Percentiles rank a stretch among this genome's conserved stretches.
Evolutionary conservation across 371 early-diverging fungal species (phyloP).

Genomic region (Mortierella sp.): DNA sequence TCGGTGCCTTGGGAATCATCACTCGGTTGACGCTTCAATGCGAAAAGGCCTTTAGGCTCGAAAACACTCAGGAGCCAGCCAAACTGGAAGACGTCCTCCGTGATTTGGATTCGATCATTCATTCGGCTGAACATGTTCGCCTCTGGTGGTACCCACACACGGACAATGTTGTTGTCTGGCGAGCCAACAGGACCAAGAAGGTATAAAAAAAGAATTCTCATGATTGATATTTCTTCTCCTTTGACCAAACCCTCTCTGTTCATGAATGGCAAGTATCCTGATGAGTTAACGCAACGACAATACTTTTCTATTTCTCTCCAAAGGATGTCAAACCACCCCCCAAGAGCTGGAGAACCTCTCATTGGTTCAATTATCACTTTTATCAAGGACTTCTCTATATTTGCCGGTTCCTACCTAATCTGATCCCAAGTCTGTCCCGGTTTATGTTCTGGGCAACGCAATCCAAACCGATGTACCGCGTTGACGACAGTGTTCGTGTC

Average conservation of each 20-base stretch:
- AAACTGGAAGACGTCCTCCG: constrained; percentile 66
- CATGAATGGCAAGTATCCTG: neutral
- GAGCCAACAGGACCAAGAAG: constrained; percentile 72
- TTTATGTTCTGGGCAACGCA: constrained; percentile 65
- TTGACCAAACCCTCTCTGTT: neutral
- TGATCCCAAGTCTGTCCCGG: constrained; percentile 69
- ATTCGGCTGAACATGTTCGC: constrained; percentile 82
- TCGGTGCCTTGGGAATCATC: constrained; percentile 84
- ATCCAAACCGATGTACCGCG: constrained; percentile 58
- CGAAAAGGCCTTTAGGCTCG: constrained; percentile 75
- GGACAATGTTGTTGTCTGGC: constrained; percentile 81
- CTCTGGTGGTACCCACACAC: constrained; percentile 92
- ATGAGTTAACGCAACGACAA: too few relatives aligned
- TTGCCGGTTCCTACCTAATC: constrained; percentile 65
- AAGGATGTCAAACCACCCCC: constrained; percentile 17
- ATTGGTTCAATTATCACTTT: constrained; percentile 65
- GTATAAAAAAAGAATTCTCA: constrained; percentile 16
- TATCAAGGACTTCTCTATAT: constrained; percentile 77
- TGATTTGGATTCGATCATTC: constrained; percentile 64
- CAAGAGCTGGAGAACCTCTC: constrained; percentile 15
- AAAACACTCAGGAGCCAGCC: constrained; percentile 75
- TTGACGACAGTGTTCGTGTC: constrained; percentile 76
- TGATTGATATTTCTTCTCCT: neutral
- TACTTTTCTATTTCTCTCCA: neutral
- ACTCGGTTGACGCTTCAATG: constrained; percentile 76